phyloP scores from a whole-genome alignment of 768 basidiomycete genomes.

The Phallus indusiatus region DNA sequence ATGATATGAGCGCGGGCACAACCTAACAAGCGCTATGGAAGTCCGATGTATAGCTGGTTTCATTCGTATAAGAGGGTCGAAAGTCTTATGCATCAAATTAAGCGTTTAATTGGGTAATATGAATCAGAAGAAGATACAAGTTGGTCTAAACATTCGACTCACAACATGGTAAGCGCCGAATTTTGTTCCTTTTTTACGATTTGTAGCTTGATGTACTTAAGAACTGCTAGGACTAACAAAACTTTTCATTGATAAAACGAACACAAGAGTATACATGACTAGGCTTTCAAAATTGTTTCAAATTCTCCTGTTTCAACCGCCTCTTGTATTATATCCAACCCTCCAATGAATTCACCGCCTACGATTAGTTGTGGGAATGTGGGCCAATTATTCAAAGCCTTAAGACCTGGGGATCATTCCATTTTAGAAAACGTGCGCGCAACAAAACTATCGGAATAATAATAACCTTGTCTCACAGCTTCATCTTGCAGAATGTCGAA shows the following conservation, averaged over 20 bases:
- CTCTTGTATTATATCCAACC: conserved; percentile 86
- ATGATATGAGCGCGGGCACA: too few species aligned
- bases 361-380: conserved; percentile 83
- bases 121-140: too few species aligned
- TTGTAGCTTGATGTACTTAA: too few species aligned
- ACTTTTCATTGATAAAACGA: neutral
- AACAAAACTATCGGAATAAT: neutral
- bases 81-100: too few species aligned
- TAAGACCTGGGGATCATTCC: conserved; percentile 31
- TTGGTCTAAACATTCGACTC: too few species aligned
- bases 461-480: conserved; percentile 62
- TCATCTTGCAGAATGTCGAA: conserved; percentile 85
- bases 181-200: too few species aligned
- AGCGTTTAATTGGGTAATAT: too few species aligned
- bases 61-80: too few species aligned
- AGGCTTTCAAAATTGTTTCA: conserved; percentile 29
- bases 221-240: too few species aligned
- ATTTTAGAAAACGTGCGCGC: neutral
- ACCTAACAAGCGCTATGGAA: too few species aligned
- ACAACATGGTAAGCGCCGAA: too few species aligned
- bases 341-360: conserved; percentile 90
- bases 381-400: conserved; percentile 79
- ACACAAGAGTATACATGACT: conserved; percentile 4
- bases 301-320: conserved; percentile 79
- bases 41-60: too few species aligned